Conservation (phyloP, 352 stramenopile genomes). For the Lagenidium giganteum region DNA sequence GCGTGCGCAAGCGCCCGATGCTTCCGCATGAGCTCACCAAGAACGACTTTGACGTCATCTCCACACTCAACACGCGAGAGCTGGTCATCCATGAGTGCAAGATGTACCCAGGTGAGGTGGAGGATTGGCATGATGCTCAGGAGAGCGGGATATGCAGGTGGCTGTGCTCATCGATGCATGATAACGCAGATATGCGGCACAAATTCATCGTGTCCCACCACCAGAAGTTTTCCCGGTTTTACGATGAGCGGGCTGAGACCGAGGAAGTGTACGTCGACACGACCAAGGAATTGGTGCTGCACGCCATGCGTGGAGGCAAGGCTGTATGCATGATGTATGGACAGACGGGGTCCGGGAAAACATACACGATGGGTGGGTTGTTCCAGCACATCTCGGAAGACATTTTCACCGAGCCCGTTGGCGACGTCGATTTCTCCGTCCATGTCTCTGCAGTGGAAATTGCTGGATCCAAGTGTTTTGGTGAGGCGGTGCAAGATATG, state of each 20-base stretch:
- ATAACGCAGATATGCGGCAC: constrained; percentile 71
- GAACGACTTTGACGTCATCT: constrained; percentile 87
- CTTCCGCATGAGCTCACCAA: constrained; percentile 80
- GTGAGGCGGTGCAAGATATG: too few species aligned
- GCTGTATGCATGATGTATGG: constrained; percentile 82
- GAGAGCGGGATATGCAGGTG: not conserved
- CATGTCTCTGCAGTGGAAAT: constrained; percentile 58
- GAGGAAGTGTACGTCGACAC: constrained; percentile 73
- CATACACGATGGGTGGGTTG: constrained; percentile 82
- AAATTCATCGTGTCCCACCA: constrained; percentile 80
- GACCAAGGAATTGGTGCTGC: constrained; percentile 56
- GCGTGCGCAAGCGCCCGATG: constrained; percentile 85
- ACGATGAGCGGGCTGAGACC: constrained; percentile 68
- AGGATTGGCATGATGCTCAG: not conserved
- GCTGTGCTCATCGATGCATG: too few species aligned
- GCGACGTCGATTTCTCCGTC: constrained; percentile 39
- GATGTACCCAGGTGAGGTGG: constrained; percentile 80
- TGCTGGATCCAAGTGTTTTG: constrained; percentile 57
- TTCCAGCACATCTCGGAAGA: constrained; percentile 75
- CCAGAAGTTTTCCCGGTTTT: constrained; percentile 72
- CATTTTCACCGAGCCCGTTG: constrained; percentile 45
- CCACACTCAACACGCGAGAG: constrained; percentile 40
- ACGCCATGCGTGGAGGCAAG: constrained; percentile 60
- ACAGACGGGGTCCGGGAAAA: constrained; percentile 69
- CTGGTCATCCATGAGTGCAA: constrained; percentile 87